A percentile compares a stretch with the other conserved stretches of the same genome.
Conservation (phyloP, 768 basidiomycete species). For the Terana coerulea region DNA sequence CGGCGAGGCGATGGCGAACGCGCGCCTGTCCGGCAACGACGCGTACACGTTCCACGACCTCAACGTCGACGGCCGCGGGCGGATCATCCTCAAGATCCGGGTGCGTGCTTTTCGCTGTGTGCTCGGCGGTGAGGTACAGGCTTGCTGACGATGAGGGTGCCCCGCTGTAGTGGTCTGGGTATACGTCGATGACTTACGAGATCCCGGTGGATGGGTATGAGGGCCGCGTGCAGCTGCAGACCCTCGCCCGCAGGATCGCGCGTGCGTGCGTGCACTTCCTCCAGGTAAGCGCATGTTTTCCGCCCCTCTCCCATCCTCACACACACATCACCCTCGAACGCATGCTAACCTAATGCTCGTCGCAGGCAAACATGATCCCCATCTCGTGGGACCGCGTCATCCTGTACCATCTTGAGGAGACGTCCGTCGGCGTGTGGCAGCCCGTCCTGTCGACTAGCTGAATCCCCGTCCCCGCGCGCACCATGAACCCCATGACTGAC, state of each 20-base stretch:
- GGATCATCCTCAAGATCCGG: conserved; percentile 59
- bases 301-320: neutral
- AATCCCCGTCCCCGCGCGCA: neutral
- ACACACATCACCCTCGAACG: neutral
- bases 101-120: conserved; percentile 35
- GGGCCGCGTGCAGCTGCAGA: conserved; percentile 60
- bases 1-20: conserved; percentile 63
- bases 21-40: conserved; percentile 57
- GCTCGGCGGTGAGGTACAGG: neutral
- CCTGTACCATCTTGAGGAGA: conserved; percentile 69
- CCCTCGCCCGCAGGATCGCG: conserved; percentile 63
- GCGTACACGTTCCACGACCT: conserved; percentile 62
- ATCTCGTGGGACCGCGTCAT: conserved; percentile 66
- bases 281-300: conserved; percentile 42
- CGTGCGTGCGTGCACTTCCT: conserved; percentile 74
- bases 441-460: conserved; percentile 46
- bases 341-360: conserved; percentile 5
- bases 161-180: conserved; percentile 59
- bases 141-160: conserved; percentile 1
- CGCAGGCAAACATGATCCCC: conserved; percentile 65
- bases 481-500: neutral
- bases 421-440: conserved; percentile 67
- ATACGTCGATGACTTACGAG: conserved; percentile 67
- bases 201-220: conserved; percentile 68
- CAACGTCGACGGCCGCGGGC: conserved; percentile 55